Evolutionary conservation across 345 rosid species (phyloP), one percentile per base, ranked within the genome.

Genomic region (Gossypium sturtianum): DNA sequence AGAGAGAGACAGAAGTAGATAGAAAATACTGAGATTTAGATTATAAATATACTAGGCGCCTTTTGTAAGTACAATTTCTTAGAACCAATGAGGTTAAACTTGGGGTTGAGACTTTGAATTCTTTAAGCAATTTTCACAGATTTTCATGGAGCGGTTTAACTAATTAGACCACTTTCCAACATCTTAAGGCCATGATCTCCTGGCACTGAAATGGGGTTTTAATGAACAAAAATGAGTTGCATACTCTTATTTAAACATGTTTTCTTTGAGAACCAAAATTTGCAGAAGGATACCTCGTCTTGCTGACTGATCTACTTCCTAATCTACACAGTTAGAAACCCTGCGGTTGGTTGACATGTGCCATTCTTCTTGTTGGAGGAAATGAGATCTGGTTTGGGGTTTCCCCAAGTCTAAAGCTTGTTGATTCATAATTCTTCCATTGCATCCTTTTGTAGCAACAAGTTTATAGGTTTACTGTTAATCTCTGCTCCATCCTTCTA

Each of bases 391-490:
- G 86, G 84, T 63, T 90, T 87, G 41, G 88, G 91, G 71, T 64
- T 92, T 34, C 7, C 78, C 86, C 95, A 77, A 90, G 88, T 75
- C 92, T 86, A 71, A 86, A 92, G 86, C 93, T 90, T 7, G 91
- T 86, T 53, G 90, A 87, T 80, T 88, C 91, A 16, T 79, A 89
- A 41, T 86, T 85, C 73, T 73, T 82, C 82, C 19, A 66, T 29
- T 38, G 77, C 77, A 72, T 88, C 88, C 25, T 84, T 87, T 62
- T 76, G 81, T 12, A 81, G 78, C 75, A 87, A 67, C 70, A 80
- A 76, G 54, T 86, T 79, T 68, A 88, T 70, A 11, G 89, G 82
- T 72, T 71, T 80, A 71, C 80, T 80, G 22, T 76, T 77, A 38
- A 74, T 71, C 64, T 85, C 88, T 25, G 73, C 84, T 52, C 77